These are phyloP conservation scores for Tuber umbilicatum DNA, from an alignment of 495 filamentous ascomycete genomes.

Conservation along the genomic window DNA sequence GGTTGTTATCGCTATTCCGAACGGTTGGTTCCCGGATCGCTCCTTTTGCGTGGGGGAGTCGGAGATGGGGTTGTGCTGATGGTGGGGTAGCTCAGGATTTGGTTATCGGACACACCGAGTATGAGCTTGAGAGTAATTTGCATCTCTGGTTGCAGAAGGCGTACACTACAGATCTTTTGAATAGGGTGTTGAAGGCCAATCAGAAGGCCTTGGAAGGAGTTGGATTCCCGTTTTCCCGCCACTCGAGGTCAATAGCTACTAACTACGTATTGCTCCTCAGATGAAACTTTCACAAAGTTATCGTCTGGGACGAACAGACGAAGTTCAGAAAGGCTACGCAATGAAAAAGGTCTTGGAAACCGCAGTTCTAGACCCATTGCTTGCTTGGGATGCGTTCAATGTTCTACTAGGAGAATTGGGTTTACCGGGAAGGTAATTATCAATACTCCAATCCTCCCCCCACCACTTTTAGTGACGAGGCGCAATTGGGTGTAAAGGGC, in stretches of 20 bases:
- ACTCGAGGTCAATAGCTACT: neutral
- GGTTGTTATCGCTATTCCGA: slow-evolving; percentile 86
- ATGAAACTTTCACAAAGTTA: neutral
- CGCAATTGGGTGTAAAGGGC: neutral
- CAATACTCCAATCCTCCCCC: slow-evolving; percentile 24
- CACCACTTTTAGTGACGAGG: neutral
- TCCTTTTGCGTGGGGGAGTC: slow-evolving; percentile 11
- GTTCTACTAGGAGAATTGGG: slow-evolving; percentile 74
- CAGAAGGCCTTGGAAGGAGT: slow-evolving; percentile 49
- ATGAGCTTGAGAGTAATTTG: slow-evolving; percentile 58
- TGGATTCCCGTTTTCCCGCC: neutral
- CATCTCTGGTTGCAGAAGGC: slow-evolving; percentile 67
- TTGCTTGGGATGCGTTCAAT: slow-evolving; percentile 74
- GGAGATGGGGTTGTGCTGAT: neutral
- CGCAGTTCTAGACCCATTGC: slow-evolving; percentile 65
- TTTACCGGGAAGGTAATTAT: slow-evolving; percentile 45
- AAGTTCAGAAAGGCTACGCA: slow-evolving; percentile 54
- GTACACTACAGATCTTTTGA: slow-evolving; percentile 65
- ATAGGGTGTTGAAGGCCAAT: slow-evolving; percentile 66
- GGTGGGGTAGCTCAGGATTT: slow-evolving; percentile 70
- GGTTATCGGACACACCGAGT: slow-evolving; percentile 68
- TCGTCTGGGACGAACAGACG: slow-evolving; percentile 45
- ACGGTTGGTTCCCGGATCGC: slow-evolving; percentile 55
- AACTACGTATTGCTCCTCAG: neutral
- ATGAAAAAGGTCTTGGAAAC: slow-evolving; percentile 62